Evolutionary conservation across 495 filamentous ascomycete genomes (phyloP).

Genomic region (Sordaria brevicollis): DNA sequence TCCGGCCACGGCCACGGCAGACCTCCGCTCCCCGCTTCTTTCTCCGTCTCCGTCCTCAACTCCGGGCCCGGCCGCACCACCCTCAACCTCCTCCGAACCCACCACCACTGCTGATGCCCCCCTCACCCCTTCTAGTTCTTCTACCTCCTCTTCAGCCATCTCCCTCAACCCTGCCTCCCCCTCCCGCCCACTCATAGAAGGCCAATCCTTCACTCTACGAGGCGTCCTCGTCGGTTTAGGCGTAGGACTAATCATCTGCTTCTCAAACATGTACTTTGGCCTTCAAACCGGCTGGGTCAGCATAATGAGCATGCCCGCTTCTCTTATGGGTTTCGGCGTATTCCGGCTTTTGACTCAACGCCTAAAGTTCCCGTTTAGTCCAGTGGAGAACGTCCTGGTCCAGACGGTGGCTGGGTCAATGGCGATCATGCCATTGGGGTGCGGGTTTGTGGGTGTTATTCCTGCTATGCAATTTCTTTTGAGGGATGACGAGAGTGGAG

Average conservation of each 20-base stretch:
- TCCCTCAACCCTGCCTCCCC: background rate
- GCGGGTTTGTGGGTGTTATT: conserved; percentile 78
- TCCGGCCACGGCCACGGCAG: background rate
- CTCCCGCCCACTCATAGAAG: conserved; percentile 6
- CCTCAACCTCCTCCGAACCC: background rate
- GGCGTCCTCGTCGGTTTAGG: conserved; percentile 69
- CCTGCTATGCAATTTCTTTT: conserved; percentile 86
- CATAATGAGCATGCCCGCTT: conserved; percentile 73
- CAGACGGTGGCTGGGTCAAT: conserved; percentile 93
- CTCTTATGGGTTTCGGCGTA: conserved; percentile 90
- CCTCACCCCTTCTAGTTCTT: background rate
- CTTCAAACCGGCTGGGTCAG: conserved; percentile 88
- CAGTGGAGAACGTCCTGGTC: conserved; percentile 94
- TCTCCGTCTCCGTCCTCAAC: background rate
- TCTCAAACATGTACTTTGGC: conserved; percentile 96
- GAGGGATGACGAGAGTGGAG: conserved; percentile 46
- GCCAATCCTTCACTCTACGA: conserved; percentile 69
- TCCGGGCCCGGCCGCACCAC: background rate
- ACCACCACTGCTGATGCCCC: background rate
- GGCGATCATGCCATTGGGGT: conserved; percentile 93
- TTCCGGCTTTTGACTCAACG: conserved; percentile 66
- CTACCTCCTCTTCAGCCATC: background rate
- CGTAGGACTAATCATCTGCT: conserved; percentile 83
- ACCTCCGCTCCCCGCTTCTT: background rate
- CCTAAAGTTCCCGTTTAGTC: conserved; percentile 70